Base-by-base conservation (phyloP, 83 land plant genomes). In the Thuja plicata region DNA sequence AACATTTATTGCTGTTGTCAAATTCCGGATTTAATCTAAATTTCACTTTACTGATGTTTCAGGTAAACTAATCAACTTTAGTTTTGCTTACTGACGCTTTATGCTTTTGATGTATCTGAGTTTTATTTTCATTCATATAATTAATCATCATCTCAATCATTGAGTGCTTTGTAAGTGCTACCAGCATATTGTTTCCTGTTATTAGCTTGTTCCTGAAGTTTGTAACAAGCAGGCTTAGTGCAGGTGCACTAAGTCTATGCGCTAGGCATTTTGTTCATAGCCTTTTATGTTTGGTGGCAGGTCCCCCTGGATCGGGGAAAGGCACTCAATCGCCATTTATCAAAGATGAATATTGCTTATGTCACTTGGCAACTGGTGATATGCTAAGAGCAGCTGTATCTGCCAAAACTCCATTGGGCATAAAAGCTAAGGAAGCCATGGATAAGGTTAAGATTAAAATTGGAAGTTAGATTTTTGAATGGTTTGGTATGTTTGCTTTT, bases 341-440 rank as follows among this genome's bases (percentile, higher is more conserved):
- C 79, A 95, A 95, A 91, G 96, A 95, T 88, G 94, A 95, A 55
- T 94, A 94, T 66, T 95, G 96, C 90, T 87, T 95, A 90, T 95
- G 96, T 62, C 96, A 95, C 91, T 86, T 95, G 93, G 96, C 96
- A 12, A 95, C 95, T 85, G 96, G 96, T 50, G 96, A 95, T 86
- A 95, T 95, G 96, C 91, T 95, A 66, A 92, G 96, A 89, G 95
- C 96, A 88, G 95, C 96, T 55, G 95, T 95, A 60, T 93, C 95
- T 89, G 95, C 96, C 38, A 94, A 93, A 89, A 95, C 95, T 27
- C 96, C 95, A 17, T 89, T 95, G 62, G 96, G 96, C 8, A 19
- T 97, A n/a, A 94, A 93, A 89, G 98, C 98, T 35, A 97, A 97
- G 91, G 94, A 96, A 85, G 94, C 96, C 46, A 95, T 95, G 96